Evolutionary conservation across 2,329 filamentous ascomycete genomes (phyloP).

Genomic region (Spiromastix sp.): DNA sequence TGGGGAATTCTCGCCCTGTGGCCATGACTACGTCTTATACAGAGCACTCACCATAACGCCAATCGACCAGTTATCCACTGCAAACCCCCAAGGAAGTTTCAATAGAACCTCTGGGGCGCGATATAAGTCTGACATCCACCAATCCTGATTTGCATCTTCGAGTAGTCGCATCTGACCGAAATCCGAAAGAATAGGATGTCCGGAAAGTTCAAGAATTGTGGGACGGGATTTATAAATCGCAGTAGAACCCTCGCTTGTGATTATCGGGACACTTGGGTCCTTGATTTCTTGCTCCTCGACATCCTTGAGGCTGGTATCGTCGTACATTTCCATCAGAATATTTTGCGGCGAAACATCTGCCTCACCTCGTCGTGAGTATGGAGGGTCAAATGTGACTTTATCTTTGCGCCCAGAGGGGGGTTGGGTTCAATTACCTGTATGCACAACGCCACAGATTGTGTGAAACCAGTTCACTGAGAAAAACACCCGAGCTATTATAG

Average conservation of each 20-base stretch:
- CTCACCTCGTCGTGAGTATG: slow-evolving; percentile 1
- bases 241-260: slow-evolving; percentile 1
- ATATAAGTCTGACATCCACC: slow-evolving; percentile 18
- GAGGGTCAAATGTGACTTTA: neutral
- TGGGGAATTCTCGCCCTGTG: slow-evolving; percentile 1
- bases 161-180: slow-evolving; percentile 14
- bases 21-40: neutral
- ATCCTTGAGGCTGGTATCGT: slow-evolving; percentile 6
- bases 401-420: no score
- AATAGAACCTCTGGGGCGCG: slow-evolving; percentile 17
- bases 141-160: slow-evolving; percentile 8
- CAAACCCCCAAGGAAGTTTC: slow-evolving; percentile 14
- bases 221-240: slow-evolving; percentile 8
- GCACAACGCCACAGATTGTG: slow-evolving; percentile 10
- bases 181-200: slow-evolving; percentile 15
- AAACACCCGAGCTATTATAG: slow-evolving; percentile 12
- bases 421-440: slow-evolving; percentile 15
- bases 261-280: slow-evolving; percentile 8
- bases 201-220: slow-evolving; percentile 8
- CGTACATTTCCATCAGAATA: slow-evolving; percentile 6
- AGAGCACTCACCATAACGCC: slow-evolving; percentile 19
- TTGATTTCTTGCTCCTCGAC: slow-evolving; percentile 8
- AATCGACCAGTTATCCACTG: slow-evolving; percentile 18
- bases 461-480: slow-evolving; percentile 14
- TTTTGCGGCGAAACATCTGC: slow-evolving; percentile 12